Evolutionary conservation across 805 yeast genomes (phyloP).

Genomic region (Lipomyces chichibuensis): DNA sequence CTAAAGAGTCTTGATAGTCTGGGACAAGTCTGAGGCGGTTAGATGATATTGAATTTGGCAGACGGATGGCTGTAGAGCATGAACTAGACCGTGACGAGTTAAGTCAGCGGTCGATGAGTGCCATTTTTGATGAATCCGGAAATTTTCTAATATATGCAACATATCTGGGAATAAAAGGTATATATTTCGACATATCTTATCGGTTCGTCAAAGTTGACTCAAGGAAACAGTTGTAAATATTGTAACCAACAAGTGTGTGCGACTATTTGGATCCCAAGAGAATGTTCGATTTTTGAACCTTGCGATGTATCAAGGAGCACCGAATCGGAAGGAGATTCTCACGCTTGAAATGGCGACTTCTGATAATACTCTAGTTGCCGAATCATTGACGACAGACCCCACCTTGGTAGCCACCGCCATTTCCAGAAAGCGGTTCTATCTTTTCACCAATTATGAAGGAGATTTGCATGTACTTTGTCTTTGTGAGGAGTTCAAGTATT

Average conservation of each 20-base stretch:
- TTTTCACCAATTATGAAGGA: slow-evolving; percentile 39
- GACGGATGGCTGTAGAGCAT: slow-evolving; percentile 39
- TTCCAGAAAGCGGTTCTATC: slow-evolving; percentile 38
- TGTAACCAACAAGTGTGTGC: slow-evolving; percentile 37
- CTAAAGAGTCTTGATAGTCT: background rate
- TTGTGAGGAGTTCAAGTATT: background rate
- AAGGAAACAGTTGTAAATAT: slow-evolving; percentile 36
- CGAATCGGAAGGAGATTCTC: slow-evolving; percentile 36
- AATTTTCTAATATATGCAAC: slow-evolving; percentile 42
- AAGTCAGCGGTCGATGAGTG: slow-evolving; percentile 21
- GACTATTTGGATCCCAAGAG: slow-evolving; percentile 43
- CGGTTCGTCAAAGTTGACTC: too few species aligned
- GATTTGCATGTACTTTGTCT: slow-evolving; percentile 28
- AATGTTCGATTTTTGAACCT: slow-evolving; percentile 40
- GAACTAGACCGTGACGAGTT: slow-evolving; percentile 32
- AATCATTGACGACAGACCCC: slow-evolving; percentile 41
- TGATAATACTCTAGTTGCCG: slow-evolving; percentile 41
- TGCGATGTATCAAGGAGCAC: slow-evolving; percentile 43
- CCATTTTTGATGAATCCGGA: slow-evolving; percentile 43
- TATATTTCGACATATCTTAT: background rate
- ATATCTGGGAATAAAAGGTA: slow-evolving; percentile 42
- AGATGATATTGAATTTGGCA: slow-evolving; percentile 40
- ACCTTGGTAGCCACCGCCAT: slow-evolving; percentile 41
- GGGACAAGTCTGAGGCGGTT: slow-evolving; percentile 36
- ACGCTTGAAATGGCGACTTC: slow-evolving; percentile 44